Conservation (phyloP, 192 early-diverging fungal species). For the Chytriomyces sp. region DNA sequence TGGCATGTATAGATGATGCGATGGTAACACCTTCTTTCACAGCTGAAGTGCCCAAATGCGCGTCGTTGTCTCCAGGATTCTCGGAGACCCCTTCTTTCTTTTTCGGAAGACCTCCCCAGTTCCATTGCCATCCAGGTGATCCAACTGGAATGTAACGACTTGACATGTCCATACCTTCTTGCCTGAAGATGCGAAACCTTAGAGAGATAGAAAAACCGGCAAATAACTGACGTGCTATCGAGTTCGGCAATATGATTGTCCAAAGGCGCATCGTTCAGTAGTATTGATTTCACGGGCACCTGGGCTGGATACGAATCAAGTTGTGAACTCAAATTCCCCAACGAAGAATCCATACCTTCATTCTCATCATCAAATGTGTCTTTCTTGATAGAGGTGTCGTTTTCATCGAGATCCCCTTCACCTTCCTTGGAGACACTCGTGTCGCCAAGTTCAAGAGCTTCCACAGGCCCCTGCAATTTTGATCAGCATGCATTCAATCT, state of each 20-base stretch:
- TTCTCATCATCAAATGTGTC: neutral
- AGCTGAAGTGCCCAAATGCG: neutral
- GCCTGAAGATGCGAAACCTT: constrained; percentile 67
- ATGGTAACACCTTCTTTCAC: neutral
- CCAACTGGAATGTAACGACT: constrained; percentile 23
- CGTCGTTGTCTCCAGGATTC: neutral
- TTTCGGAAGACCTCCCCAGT: constrained; percentile 71
- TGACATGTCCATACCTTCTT: constrained; percentile 32
- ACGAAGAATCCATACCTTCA: too few species aligned
- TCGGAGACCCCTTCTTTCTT: constrained; percentile 37
- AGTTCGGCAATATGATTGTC: neutral
- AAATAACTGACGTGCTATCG: constrained; percentile 3
- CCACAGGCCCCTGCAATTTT: constrained; percentile 24
- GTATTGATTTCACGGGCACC: too few species aligned
- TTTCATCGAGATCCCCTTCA: neutral
- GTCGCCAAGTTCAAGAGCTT: constrained; percentile 37
- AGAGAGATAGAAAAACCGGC: constrained; percentile 40
- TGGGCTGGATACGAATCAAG: too few species aligned
- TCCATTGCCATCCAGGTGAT: constrained; percentile 67
- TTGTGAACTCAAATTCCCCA: too few species aligned
- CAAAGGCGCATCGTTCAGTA: constrained; percentile 22
- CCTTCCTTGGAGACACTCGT: constrained; percentile 3
- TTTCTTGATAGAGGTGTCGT: neutral
- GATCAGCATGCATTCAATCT: neutral
- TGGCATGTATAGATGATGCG: neutral